Conservation (phyloP, 371 early-diverging fungal species). For the Pancytospora philotis region DNA sequence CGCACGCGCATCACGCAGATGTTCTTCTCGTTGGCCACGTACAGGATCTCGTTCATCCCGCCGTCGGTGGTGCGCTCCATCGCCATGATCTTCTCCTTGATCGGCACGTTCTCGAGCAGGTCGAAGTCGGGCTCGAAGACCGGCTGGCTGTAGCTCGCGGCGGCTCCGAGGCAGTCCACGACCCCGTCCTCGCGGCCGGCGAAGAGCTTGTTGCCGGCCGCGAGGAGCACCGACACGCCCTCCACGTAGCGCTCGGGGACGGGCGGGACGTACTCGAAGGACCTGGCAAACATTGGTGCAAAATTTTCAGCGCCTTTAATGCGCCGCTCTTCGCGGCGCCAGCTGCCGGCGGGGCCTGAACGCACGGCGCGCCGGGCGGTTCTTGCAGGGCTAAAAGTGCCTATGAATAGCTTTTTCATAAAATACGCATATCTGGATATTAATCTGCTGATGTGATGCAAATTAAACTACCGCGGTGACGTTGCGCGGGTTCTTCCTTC, state of each 20-base stretch:
- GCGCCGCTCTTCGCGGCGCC: no score
- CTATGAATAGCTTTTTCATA: no score
- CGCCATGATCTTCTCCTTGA: slow-evolving; percentile 95
- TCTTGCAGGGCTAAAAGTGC: no score
- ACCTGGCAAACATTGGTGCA: neutral
- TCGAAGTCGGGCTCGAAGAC: slow-evolving; percentile 84
- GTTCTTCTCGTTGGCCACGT: slow-evolving; percentile 52
- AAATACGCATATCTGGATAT: no score
- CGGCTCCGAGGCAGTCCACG: neutral
- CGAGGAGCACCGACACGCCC: neutral
- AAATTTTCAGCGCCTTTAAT: no score
- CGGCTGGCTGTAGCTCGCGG: neutral
- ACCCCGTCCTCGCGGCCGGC: slow-evolving; percentile 26
- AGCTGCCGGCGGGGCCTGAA: no score
- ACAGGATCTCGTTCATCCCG: slow-evolving; percentile 28
- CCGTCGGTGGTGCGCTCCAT: slow-evolving; percentile 71
- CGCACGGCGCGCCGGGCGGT: no score
- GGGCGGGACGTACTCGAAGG: neutral
- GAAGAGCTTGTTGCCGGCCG: neutral
- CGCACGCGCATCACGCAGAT: slow-evolving; percentile 49
- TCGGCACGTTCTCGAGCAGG: slow-evolving; percentile 91
- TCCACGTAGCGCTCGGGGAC: neutral
- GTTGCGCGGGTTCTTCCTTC: no score
- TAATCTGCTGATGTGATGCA: no score
- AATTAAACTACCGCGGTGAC: no score